Conservation (phyloP, 768 basidiomycete species). For the Suillus decipiens region DNA sequence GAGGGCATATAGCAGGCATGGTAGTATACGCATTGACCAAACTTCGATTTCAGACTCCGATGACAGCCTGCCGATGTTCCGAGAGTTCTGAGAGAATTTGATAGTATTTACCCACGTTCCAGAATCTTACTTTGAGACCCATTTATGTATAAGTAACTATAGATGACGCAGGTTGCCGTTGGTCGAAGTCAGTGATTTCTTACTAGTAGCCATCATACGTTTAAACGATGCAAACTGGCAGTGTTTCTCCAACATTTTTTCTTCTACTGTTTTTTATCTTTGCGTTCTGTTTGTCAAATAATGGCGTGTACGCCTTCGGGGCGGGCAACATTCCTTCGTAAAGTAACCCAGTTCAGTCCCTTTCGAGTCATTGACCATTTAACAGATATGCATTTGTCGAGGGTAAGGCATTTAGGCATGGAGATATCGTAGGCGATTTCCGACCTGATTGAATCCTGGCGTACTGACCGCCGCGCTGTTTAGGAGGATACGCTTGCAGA, state of each 20-base stretch:
- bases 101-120: too few relatives aligned
- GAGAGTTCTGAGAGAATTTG: too few relatives aligned
- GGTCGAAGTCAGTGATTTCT: too few relatives aligned
- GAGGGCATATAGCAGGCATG: too few relatives aligned
- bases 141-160: too few relatives aligned
- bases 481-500: slow-evolving; percentile 74
- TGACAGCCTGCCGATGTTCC: too few relatives aligned
- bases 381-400: slow-evolving; percentile 81
- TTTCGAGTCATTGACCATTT: not conserved
- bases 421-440: slow-evolving; percentile 69
- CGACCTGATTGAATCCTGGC: slow-evolving; percentile 6
- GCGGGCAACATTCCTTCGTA: slow-evolving; percentile 85
- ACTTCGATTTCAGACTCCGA: too few relatives aligned
- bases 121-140: too few relatives aligned
- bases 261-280: slow-evolving; percentile 51
- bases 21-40: too few relatives aligned
- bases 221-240: slow-evolving; percentile 19
- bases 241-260: slow-evolving; percentile 33
- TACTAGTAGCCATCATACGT: too few relatives aligned
- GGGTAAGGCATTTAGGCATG: slow-evolving; percentile 83
- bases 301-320: slow-evolving; percentile 74
- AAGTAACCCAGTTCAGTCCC: slow-evolving; percentile 18
- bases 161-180: too few relatives aligned
- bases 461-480: slow-evolving; percentile 12
- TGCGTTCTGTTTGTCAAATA: slow-evolving; percentile 54